Evolutionary conservation across 208 protist genomes (phyloP).

Genomic region (Trypanosoma vivax): DNA sequence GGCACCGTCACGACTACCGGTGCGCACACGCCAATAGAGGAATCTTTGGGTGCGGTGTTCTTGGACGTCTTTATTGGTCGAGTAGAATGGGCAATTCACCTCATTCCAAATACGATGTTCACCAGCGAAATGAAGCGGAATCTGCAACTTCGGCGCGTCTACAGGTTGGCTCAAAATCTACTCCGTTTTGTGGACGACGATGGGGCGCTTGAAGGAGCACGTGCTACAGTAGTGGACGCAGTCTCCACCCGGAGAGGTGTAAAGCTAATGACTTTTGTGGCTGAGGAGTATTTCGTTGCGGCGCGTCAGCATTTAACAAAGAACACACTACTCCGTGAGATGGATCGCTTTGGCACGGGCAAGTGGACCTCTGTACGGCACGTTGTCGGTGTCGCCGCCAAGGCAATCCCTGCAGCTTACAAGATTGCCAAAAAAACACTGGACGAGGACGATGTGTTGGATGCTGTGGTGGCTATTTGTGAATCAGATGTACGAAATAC

Average conservation of each 20-base stretch:
- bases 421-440: constrained; percentile 18
- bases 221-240: constrained; percentile 27
- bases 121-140: constrained; percentile 18
- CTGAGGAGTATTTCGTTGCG: constrained; percentile 36
- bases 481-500: constrained; percentile 31
- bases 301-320: constrained; percentile 33
- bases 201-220: constrained; percentile 11
- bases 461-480: constrained; percentile 24
- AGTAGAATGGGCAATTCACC: constrained; percentile 4
- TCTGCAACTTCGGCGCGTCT: constrained; percentile 27
- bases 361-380: constrained; percentile 18
- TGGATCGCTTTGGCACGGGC: constrained; percentile 44
- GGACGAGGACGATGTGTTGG: constrained; percentile 27
- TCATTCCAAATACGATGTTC: constrained; percentile 24
- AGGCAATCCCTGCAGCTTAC: neutral
- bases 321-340: constrained; percentile 22
- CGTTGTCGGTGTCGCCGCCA: neutral
- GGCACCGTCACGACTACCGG: neutral
- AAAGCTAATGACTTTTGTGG: constrained; percentile 36
- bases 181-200: constrained; percentile 27
- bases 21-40: constrained; percentile 23
- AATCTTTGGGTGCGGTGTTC: constrained; percentile 31
- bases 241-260: constrained; percentile 38
- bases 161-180: constrained; percentile 47
- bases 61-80: constrained; percentile 44